Conservation (phyloP, 352 stramenopile species). For the Globisporangium abappressorium region DNA sequence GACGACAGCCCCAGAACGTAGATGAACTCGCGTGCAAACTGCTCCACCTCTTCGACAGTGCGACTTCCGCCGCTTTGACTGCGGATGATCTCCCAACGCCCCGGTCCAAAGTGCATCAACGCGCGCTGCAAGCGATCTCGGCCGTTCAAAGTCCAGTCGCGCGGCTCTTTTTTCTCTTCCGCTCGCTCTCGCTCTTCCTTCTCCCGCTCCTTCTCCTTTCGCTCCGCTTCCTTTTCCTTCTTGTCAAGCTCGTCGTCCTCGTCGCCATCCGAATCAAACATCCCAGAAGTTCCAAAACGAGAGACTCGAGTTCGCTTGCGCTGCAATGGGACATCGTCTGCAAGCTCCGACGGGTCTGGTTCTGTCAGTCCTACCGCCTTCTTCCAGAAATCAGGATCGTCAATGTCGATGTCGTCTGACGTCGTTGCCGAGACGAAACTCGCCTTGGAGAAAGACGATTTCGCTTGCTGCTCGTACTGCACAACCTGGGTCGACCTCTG, state of each 20-base stretch:
- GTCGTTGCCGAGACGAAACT: conserved; percentile 90
- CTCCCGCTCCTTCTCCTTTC: conserved; percentile 37
- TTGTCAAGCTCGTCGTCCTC: conserved; percentile 53
- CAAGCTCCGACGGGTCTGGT: conserved; percentile 54
- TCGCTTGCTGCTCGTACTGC: conserved; percentile 81
- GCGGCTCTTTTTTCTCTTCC: conserved; percentile 65
- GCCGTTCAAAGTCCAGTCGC: conserved; percentile 86
- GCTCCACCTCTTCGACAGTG: conserved; percentile 77
- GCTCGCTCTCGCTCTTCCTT: conserved; percentile 46
- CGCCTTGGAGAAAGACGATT: conserved; percentile 90
- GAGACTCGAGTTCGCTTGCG: conserved; percentile 84
- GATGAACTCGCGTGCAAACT: conserved; percentile 84
- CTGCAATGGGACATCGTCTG: conserved; percentile 70
- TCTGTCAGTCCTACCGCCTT: conserved; percentile 93
- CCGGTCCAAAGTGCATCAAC: conserved; percentile 87
- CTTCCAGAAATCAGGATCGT: conserved; percentile 99
- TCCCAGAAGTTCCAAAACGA: conserved; percentile 61
- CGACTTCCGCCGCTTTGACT: conserved; percentile 86
- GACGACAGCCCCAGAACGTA: conserved; percentile 82
- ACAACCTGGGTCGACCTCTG: conserved; percentile 83
- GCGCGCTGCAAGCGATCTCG: conserved; percentile 80
- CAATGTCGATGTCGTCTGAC: conserved; percentile 94
- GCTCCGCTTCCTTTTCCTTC: conserved; percentile 35
- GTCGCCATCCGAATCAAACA: conserved; percentile 64
- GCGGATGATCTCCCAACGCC: conserved; percentile 86